Evolutionary conservation across 805 yeast species (phyloP), one percentile per base, ranked within the genome.

Genomic region (Torulaspora maleeae): DNA sequence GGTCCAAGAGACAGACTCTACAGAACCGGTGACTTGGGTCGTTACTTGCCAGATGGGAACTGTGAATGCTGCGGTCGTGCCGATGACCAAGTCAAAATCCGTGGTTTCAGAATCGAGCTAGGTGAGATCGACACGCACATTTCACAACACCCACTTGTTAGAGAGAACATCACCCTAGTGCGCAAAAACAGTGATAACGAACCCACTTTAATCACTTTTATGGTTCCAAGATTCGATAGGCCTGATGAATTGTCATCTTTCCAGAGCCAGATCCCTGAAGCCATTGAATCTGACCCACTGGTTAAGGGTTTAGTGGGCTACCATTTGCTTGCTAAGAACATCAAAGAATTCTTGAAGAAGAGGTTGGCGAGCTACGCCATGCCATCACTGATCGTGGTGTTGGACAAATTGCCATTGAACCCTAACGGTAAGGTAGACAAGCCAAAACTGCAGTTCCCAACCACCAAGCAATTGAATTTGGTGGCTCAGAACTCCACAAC

Each of bases 11-110:
- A 95, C 67, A 78, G 99, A 60, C 70, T 95, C 48, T 93, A 93
- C 73, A 78, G 98, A 69, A 91, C 98, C 36, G 99, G 99, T 55
- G 99, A 93, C 68, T 74, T 93, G 53, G 99, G 99, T 44, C 80
- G 99, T 56, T 93, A 95, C 64, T 72, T 90, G 48, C 97, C 98
- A 5, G 96, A 90, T 61, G 99, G 99, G 46, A 87, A 93, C 70
- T 89, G 93, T 56, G 99, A 93, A 72, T 91, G 97, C 67, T 85
- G 95, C 64, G 99, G 99, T 48, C 80, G 99, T 66, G 99, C 99
- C 22, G 99, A 93, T 70, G 98, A 91, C 64, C 99, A 93, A 68
- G 96, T 93, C 50, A 93, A 93, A 68, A 93, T 93, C 55, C 82
- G 99, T 71, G 99, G 99, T 1, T 95, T 93, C 79, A 80, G 99